Percentiles rank a stretch among this genome's conserved stretches.
Conservation (phyloP, 129 eudicot genomes). For the Mikania micrantha region DNA sequence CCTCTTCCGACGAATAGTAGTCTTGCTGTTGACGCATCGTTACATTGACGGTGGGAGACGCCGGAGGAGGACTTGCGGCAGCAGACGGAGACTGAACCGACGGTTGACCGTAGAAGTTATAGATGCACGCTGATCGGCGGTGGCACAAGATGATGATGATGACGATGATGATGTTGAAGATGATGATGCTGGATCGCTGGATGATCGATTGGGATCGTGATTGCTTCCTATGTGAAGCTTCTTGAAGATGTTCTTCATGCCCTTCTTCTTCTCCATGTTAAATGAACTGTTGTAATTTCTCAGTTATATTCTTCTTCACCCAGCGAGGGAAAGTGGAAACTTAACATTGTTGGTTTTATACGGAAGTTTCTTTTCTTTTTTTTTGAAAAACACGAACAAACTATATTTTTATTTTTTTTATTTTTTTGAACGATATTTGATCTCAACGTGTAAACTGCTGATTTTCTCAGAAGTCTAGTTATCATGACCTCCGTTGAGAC, state of each 20-base stretch:
- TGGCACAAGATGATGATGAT: not conserved
- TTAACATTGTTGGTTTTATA: constrained; percentile 3
- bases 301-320: not conserved
- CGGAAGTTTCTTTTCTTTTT: too few species aligned
- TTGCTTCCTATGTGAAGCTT: constrained; percentile 67
- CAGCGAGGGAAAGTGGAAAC: too few species aligned
- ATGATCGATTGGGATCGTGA: constrained; percentile 70
- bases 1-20: constrained; percentile 80
- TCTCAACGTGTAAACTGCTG: too few species aligned
- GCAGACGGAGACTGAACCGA: constrained; percentile 17
- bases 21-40: constrained; percentile 39
- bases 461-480: too few species aligned
- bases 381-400: too few species aligned
- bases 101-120: constrained; percentile 10
- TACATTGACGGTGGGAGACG: constrained; percentile 23
- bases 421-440: too few species aligned
- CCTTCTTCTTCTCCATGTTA: constrained; percentile 37
- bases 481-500: too few species aligned
- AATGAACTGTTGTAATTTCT: not conserved
- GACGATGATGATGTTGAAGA: constrained; percentile 22
- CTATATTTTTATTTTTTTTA: too few species aligned
- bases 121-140: constrained; percentile 28
- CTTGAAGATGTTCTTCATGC: constrained; percentile 96
- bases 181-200: constrained; percentile 39
- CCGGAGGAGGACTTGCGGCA: constrained; percentile 22